A percentile compares a stretch with the other conserved stretches of the same genome.
phyloP scores from a whole-genome alignment of 1,139 yeast genomes.

The Suhomyces guaymorum region DNA sequence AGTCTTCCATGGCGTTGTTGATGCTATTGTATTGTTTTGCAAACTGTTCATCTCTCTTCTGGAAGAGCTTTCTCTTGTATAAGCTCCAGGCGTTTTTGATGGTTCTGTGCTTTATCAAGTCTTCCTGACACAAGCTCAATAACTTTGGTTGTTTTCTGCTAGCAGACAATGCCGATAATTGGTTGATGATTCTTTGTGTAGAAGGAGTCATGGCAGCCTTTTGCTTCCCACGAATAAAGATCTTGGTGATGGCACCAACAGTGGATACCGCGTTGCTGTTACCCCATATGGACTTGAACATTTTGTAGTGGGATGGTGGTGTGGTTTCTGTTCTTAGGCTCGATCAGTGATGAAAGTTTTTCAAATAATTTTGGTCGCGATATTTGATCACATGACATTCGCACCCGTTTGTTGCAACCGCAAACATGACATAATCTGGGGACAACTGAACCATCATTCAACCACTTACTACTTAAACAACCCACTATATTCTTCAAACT shows the following conservation, averaged over 20 bases:
- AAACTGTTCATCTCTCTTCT: slow-evolving; percentile 48
- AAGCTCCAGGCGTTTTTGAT: slow-evolving; percentile 83
- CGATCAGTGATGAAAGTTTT: slow-evolving; percentile 6
- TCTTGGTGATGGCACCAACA: slow-evolving; percentile 12
- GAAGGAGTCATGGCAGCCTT: slow-evolving; percentile 47
- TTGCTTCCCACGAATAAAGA: slow-evolving; percentile 41
- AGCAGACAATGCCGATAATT: slow-evolving; percentile 83
- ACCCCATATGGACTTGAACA: slow-evolving; percentile 7
- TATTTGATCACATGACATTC: slow-evolving; percentile 2
- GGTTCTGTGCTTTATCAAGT: slow-evolving; percentile 79
- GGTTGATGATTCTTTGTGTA: slow-evolving; percentile 68
- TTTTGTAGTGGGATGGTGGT: background rate
- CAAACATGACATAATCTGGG: background rate
- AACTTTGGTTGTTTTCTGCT: slow-evolving; percentile 84
- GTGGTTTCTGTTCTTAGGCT: background rate
- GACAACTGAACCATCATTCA: too few relatives aligned
- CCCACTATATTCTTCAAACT: background rate
- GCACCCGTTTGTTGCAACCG: background rate
- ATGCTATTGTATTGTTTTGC: slow-evolving; percentile 67
- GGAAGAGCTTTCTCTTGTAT: slow-evolving; percentile 52
- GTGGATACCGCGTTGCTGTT: slow-evolving; percentile 2
- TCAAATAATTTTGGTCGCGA: slow-evolving; percentile 3
- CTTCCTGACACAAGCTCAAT: slow-evolving; percentile 75
- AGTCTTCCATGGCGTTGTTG: slow-evolving; percentile 70
- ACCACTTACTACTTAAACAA: background rate